phyloP scores from a whole-genome alignment of 495 filamentous ascomycete genomes.

The Neurospora sp. region DNA sequence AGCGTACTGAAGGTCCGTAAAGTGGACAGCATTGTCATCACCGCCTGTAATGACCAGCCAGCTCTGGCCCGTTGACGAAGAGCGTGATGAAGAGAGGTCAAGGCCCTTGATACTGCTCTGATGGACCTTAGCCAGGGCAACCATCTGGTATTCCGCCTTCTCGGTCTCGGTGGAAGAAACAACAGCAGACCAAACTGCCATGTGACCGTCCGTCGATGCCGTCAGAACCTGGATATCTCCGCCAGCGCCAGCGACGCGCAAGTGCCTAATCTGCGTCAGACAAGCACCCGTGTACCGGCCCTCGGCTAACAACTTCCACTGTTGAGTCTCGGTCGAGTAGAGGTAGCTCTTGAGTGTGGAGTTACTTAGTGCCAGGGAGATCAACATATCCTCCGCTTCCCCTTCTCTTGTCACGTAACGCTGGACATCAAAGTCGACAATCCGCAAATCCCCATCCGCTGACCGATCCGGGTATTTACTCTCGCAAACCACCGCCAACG shows the following conservation, averaged over 20 bases:
- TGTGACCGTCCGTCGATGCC: constrained; percentile 35
- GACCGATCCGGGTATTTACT: constrained; percentile 49
- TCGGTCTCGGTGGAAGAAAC: neutral
- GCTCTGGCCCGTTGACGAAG: constrained; percentile 1
- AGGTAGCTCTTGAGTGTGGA: constrained; percentile 60
- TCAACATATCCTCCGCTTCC: constrained; percentile 36
- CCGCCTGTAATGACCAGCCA: constrained; percentile 63
- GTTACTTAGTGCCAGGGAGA: constrained; percentile 68
- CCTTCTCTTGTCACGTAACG: constrained; percentile 3
- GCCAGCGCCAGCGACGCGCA: constrained; percentile 20
- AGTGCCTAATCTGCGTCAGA: constrained; percentile 55
- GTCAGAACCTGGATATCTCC: constrained; percentile 41
- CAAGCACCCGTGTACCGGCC: constrained; percentile 70
- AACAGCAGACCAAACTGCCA: constrained; percentile 26
- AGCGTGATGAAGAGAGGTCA: constrained; percentile 20
- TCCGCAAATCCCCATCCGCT: constrained; percentile 59
- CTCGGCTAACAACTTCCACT: constrained; percentile 45
- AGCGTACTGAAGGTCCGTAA: constrained; percentile 37
- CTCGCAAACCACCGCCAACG: constrained; percentile 47
- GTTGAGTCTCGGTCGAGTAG: constrained; percentile 34
- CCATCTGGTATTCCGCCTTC: constrained; percentile 3
- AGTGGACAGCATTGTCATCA: constrained; percentile 68
- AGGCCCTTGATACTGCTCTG: constrained; percentile 66
- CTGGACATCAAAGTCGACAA: constrained; percentile 57
- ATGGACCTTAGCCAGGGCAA: constrained; percentile 42